Base-by-base conservation (phyloP, 768 basidiomycete species). In the Suillus alpinus region DNA sequence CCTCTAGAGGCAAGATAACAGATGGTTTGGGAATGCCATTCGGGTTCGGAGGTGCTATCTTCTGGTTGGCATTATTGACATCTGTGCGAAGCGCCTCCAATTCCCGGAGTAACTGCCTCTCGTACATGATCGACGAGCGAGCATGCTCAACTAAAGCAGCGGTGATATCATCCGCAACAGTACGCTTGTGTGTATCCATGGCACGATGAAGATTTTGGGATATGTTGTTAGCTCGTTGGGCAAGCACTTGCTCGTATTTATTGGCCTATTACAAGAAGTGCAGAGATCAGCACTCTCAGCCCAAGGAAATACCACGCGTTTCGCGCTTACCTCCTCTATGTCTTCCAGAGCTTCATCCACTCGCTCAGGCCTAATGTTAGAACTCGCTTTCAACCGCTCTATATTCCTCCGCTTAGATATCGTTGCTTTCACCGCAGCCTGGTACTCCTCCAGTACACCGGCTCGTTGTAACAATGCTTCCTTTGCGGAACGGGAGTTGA, bases 401-500 rank as follows among this genome's bases (percentile, higher is more conserved):
- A 98, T 94, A 57, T 92, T 88, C 34, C 95, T 80, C 40, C 95
- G 86, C 73, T 98, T 98, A 23, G 91, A 92, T 65, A 98, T 97
- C 10, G 94, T 90, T 12, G 87, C 85, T 72, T 98, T 98, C 26
- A 94, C 94, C 2, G 96, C 95, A 9, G 87, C 81, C 63, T 97
- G 95, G 61, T 95, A 93, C 73, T 98, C 97, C 69, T 98, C 96
- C 62, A 98, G 77, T 10, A 97, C 93, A 8, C 86, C 85, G 0
- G 94, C 92, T 10, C 97, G 88, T 79, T 95, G 93, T 57, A 87
- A 83, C 9, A 98, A 76, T 0, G 97, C 95, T 73, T 96, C 94
- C 73, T 97, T 98, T 1, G 97, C 97, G 20, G 95, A 93, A 49
- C 91, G 84, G n/a, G 97, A 94, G 69, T 99, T 98, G 77, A 95